These are phyloP conservation scores for Sclerotinia subarctica DNA, from an alignment of 2,329 filamentous ascomycete genomes.

Conservation along the genomic window DNA sequence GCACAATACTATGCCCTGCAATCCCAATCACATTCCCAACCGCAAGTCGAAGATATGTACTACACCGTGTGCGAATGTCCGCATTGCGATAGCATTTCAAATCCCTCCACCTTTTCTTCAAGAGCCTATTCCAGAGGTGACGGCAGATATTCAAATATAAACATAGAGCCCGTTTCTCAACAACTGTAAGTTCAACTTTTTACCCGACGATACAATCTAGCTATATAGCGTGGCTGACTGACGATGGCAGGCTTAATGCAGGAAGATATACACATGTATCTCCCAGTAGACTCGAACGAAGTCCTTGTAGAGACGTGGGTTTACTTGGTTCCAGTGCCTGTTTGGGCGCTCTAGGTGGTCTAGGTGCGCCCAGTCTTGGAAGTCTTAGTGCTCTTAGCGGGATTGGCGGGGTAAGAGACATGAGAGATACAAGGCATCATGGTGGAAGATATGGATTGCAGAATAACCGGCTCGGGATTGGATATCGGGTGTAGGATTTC, in stretches of 20 bases:
- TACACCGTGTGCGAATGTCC: constrained; percentile 17
- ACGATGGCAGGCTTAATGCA: background rate
- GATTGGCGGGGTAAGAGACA: constrained; percentile 5
- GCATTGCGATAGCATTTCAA: constrained; percentile 9
- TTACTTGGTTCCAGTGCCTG: constrained; percentile 6
- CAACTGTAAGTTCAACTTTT: constrained; percentile 13
- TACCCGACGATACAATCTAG: too few species aligned
- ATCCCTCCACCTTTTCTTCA: background rate
- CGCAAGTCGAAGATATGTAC: constrained; percentile 10
- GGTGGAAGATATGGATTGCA: constrained; percentile 9
- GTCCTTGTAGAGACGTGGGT: constrained; percentile 11
- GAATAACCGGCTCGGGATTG: background rate
- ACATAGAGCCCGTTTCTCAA: background rate
- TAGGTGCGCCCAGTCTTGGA: background rate
- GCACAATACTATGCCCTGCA: constrained; percentile 7
- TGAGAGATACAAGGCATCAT: constrained; percentile 10
- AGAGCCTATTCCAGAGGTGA: background rate
- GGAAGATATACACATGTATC: constrained; percentile 5
- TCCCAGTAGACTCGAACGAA: constrained; percentile 6
- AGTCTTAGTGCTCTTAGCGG: background rate
- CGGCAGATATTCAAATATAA: background rate
- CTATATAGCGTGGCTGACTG: background rate
- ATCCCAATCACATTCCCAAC: background rate
- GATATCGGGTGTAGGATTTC: constrained; percentile 1
- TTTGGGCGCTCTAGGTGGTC: background rate